phyloP scores from a whole-genome alignment of 768 basidiomycete species.

The Boletellus ananiceps region DNA sequence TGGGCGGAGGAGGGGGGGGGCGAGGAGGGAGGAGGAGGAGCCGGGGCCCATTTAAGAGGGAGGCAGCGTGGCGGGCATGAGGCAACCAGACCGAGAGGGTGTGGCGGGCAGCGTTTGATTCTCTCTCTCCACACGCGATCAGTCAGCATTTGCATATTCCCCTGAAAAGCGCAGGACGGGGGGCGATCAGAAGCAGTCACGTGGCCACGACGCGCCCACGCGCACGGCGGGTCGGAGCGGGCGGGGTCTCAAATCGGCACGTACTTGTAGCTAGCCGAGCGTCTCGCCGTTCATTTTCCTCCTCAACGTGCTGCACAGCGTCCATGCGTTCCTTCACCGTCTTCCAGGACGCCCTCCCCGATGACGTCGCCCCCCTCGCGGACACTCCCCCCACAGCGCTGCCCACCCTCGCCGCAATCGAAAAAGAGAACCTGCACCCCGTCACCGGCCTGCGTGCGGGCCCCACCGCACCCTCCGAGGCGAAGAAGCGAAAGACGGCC shows the following conservation, averaged over 20 bases:
- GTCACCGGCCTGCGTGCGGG: slow-evolving; percentile 61
- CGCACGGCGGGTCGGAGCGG: slow-evolving; percentile 27
- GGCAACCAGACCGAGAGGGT: slow-evolving; percentile 29
- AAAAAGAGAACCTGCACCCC: slow-evolving; percentile 81
- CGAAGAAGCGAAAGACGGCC: slow-evolving; percentile 64
- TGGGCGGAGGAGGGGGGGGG: neutral
- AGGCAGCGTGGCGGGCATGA: slow-evolving; percentile 35
- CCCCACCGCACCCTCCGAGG: slow-evolving; percentile 30
- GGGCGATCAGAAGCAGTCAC: slow-evolving; percentile 8
- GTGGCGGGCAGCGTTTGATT: slow-evolving; percentile 10
- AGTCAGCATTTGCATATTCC: too few relatives aligned
- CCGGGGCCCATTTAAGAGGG: slow-evolving; percentile 30
- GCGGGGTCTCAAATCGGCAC: slow-evolving; percentile 31
- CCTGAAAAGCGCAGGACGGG: too few relatives aligned
- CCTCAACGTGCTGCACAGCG: too few relatives aligned
- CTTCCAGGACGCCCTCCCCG: slow-evolving; percentile 46
- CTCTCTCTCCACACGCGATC: too few relatives aligned
- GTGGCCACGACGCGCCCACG: slow-evolving; percentile 28
- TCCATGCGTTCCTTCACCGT: slow-evolving; percentile 39
- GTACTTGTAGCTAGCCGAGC: slow-evolving; percentile 23
- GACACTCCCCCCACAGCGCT: slow-evolving; percentile 21
- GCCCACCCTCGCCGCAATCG: slow-evolving; percentile 35
- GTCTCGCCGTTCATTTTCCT: slow-evolving; percentile 26
- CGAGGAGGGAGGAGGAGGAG: slow-evolving; percentile 18
- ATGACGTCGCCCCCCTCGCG: slow-evolving; percentile 2